Evolutionary conservation across 75 land plant species (phyloP).

Genomic region (Sequoia sempervirens): DNA sequence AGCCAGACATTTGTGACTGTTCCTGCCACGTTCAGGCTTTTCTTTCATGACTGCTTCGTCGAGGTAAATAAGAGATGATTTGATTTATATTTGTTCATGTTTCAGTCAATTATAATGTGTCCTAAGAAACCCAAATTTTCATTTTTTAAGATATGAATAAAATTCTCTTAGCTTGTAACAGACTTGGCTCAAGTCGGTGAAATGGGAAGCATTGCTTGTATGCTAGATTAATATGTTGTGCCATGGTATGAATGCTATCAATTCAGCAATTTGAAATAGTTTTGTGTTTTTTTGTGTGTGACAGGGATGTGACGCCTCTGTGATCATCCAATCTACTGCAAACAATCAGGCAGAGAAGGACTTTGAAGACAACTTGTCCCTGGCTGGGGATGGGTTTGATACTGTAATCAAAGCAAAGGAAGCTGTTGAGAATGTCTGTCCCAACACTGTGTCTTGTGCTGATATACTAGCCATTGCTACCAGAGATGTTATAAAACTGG

Average conservation of each 20-base stretch:
- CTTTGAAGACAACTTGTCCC: conserved; percentile 52
- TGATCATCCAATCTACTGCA: conserved; percentile 40
- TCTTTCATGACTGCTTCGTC: conserved; percentile 63
- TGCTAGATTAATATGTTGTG: neutral
- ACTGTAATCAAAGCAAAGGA: conserved; percentile 72
- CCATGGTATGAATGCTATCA: neutral
- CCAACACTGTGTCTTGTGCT: conserved; percentile 33
- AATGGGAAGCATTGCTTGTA: neutral
- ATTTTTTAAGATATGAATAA: neutral
- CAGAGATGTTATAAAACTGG: conserved; percentile 21
- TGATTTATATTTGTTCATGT: neutral
- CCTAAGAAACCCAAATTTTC: too few species aligned
- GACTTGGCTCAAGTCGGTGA: neutral
- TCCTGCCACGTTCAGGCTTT: conserved; percentile 37
- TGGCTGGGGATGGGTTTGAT: conserved; percentile 90
- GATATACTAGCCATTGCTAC: conserved; percentile 29
- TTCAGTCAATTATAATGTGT: neutral
- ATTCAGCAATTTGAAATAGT: neutral
- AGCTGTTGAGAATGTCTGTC: conserved; percentile 49
- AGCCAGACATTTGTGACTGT: conserved; percentile 16
- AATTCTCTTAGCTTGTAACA: neutral
- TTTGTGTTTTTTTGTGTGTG: neutral
- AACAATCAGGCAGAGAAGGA: conserved; percentile 69
- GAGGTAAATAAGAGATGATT: conserved; percentile 9
- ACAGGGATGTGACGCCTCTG: conserved; percentile 79